phyloP scores from a whole-genome alignment of 2,329 filamentous ascomycete genomes.

The Neoscytalidium dimidiatum region DNA sequence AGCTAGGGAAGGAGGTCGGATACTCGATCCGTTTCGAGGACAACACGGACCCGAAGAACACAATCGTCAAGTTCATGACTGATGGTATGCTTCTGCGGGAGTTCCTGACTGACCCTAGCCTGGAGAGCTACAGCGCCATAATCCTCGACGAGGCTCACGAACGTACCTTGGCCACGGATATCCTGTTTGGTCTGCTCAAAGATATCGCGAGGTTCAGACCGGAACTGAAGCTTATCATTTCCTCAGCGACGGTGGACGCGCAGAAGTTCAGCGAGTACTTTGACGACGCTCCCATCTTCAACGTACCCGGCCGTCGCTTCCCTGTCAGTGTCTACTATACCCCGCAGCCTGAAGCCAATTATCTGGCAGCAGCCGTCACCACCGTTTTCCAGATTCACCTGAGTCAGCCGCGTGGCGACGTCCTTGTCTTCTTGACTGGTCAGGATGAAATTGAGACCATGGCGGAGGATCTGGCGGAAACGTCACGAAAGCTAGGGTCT shows the following conservation, averaged over 20 bases:
- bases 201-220: conserved; percentile 81
- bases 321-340: conserved; percentile 93
- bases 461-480: conserved; percentile 81
- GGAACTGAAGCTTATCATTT: conserved; percentile 88
- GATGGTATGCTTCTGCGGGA: conserved; percentile 93
- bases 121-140: conserved; percentile 79
- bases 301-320: conserved; percentile 85
- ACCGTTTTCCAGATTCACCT: conserved; percentile 96
- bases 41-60: conserved; percentile 88
- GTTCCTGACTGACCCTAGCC: conserved; percentile 83
- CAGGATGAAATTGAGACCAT: conserved; percentile 95
- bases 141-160: conserved; percentile 99
- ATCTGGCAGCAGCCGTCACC: conserved; percentile 85
- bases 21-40: conserved; percentile 96
- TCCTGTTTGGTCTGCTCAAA: conserved; percentile 83
- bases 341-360: conserved; percentile 88
- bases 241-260: conserved; percentile 91
- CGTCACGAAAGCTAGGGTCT: conserved; percentile 79
- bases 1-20: conserved; percentile 88
- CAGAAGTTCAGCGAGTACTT: conserved; percentile 92
- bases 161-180: conserved; percentile 86
- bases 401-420: conserved; percentile 78
- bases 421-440: conserved; percentile 91
- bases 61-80: conserved; percentile 92
- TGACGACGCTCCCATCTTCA: conserved; percentile 90